These are phyloP conservation scores for Sporothrix sp. DNA, from an alignment of 2,329 filamentous ascomycete species.

Conservation along the genomic window DNA sequence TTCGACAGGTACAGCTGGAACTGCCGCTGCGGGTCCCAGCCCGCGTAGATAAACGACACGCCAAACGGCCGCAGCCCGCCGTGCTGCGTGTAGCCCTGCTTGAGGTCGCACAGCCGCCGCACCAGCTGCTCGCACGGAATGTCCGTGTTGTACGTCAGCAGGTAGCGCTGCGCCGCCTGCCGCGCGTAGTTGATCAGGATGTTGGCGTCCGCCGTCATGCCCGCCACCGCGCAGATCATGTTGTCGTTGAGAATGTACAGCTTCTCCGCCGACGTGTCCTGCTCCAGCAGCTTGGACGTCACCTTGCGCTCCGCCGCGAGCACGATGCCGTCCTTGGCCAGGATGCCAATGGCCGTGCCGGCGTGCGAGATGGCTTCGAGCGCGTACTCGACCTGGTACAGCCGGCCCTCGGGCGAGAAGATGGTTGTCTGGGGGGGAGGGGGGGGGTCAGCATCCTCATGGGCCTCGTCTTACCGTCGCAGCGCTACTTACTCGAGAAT, in stretches of 20 bases:
- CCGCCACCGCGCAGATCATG: slow-evolving; percentile 98
- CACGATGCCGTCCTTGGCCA: slow-evolving; percentile 97
- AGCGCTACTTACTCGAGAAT: slow-evolving; percentile 70
- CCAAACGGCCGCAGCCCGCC: slow-evolving; percentile 96
- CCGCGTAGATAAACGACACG: slow-evolving; percentile 98
- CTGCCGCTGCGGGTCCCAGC: slow-evolving; percentile 89
- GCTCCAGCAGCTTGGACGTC: slow-evolving; percentile 96
- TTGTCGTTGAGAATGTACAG: slow-evolving; percentile 99
- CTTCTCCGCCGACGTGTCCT: slow-evolving; percentile 99
- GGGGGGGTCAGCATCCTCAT: neutral
- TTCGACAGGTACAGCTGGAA: slow-evolving; percentile 99
- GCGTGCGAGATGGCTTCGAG: slow-evolving; percentile 98
- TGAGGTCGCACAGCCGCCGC: slow-evolving; percentile 89
- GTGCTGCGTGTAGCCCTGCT: slow-evolving; percentile 98
- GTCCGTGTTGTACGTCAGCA: slow-evolving; percentile 98
- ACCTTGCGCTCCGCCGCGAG: slow-evolving; percentile 97
- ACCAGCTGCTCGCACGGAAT: slow-evolving; percentile 99
- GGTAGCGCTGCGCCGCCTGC: slow-evolving; percentile 92
- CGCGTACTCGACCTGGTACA: slow-evolving; percentile 99
- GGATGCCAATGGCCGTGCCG: slow-evolving; percentile 89
- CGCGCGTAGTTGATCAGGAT: slow-evolving; percentile 99
- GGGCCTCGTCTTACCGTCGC: too few relatives aligned
- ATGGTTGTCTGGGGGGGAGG: slow-evolving; percentile 70
- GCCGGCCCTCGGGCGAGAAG: slow-evolving; percentile 96
- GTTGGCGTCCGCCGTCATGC: slow-evolving; percentile 98